Base-by-base conservation (phyloP, 345 rosid genomes). In the Lumnitzera littorea region DNA sequence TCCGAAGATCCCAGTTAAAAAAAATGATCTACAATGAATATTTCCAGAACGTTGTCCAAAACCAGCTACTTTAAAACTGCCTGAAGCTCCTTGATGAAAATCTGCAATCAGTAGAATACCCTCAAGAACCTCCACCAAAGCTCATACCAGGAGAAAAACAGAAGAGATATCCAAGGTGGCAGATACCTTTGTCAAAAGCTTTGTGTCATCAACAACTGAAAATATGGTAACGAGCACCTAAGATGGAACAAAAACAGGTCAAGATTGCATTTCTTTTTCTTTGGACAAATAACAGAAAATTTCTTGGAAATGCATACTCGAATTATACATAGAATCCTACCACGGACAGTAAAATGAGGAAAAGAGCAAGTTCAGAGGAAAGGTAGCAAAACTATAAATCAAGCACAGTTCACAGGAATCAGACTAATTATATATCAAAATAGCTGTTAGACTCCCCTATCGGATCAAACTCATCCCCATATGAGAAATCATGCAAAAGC, bases 121-220 rank as follows among this genome's bases (percentile, higher is more conserved):
- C 61, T 78, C 27, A 73, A 63, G 64, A 62, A 6, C 50, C 56
- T n/a, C 64, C 51, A 11, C 46, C 13, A 60, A 51, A 66, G 17
- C 43, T 68, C 56, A 49, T 31, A 13, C 27, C 16, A 27, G 64
- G 15, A 48, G 29, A 60, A 62, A 61, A 48, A 53, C 20, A 8
- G 20, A 20, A 56, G 14, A 46, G 15, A 2, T 43, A 52, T 31
- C 49, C 58, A 24, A n/a, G 48, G 64, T 13, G 51, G 31, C 64
- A 53, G 27, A 50, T 31, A 88, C 99, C 97, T 86, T 88, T 29
- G 82, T 79, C 36, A 88, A 56, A 48, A 91, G 92, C 76, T 85
- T 95, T 71, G 99, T 91, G 83, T 95, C 97, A 81, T 91, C 99
- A 55, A 88, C 87, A 61, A 70, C 66, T 46, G 97, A 84, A 59